Conservation (phyloP, 1,139 yeast species). For the Yamadazyma dushanensis region DNA sequence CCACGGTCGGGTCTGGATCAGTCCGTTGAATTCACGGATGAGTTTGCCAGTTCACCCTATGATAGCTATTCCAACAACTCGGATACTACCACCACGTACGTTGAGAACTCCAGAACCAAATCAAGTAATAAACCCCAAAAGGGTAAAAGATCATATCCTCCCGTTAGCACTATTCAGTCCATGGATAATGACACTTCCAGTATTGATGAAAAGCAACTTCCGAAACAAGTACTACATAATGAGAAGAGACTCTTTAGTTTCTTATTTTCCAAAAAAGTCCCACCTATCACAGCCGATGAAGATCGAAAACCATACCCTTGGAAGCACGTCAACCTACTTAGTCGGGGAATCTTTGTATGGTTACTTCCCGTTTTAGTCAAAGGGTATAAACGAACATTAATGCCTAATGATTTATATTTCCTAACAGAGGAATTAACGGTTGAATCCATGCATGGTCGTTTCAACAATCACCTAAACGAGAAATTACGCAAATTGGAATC, state of each 20-base stretch:
- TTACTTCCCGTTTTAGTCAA: constrained; percentile 39
- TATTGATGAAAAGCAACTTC: neutral
- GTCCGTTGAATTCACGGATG: constrained; percentile 10
- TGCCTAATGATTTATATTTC: constrained; percentile 40
- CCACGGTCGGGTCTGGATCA: constrained; percentile 9
- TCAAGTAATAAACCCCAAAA: constrained; percentile 2
- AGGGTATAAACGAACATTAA: constrained; percentile 46
- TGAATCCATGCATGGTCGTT: constrained; percentile 36
- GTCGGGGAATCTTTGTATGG: constrained; percentile 41
- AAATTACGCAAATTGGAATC: constrained; percentile 23
- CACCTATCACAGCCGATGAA: constrained; percentile 35
- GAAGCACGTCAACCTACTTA: constrained; percentile 26
- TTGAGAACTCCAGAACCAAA: constrained; percentile 11
- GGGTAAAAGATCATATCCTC: constrained; percentile 10
- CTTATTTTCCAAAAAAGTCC: constrained; percentile 35
- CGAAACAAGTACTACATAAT: constrained; percentile 19
- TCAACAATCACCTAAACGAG: constrained; percentile 25
- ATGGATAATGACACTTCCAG: constrained; percentile 5
- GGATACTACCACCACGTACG: constrained; percentile 20
- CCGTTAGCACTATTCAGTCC: constrained; percentile 14
- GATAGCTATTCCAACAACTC: constrained; percentile 14
- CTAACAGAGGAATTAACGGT: constrained; percentile 42
- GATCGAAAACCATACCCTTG: constrained; percentile 43
- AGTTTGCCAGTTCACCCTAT: constrained; percentile 8
- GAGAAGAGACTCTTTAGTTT: constrained; percentile 34